Conservation (phyloP, 2,329 filamentous ascomycete species). For the Capronia coronata region DNA sequence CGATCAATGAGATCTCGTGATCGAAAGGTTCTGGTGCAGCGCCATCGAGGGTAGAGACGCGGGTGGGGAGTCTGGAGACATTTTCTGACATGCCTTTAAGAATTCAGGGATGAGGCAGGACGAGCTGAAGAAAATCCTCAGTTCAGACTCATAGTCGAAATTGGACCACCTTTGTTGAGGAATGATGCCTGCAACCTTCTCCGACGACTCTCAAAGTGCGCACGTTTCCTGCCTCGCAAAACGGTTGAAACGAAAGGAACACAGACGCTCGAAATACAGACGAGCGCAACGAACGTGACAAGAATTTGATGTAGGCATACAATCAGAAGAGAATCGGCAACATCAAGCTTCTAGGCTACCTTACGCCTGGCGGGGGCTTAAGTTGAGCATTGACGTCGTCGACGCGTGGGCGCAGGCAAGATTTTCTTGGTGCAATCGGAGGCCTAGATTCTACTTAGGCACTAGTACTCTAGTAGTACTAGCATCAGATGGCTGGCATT, state of each 20-base stretch:
- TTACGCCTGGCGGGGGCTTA: not conserved
- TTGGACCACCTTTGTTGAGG: not conserved
- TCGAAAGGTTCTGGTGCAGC: conserved; percentile 23
- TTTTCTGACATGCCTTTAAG: conserved; percentile 22
- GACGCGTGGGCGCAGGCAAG: not conserved
- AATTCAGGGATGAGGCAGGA: not conserved
- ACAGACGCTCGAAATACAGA: not conserved
- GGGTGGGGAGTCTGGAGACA: conserved; percentile 17
- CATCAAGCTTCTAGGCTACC: not conserved
- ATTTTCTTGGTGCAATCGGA: too few species aligned
- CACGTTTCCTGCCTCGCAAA: not conserved
- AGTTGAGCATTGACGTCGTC: conserved; percentile 10
- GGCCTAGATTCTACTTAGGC: too few species aligned
- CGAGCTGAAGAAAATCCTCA: not conserved
- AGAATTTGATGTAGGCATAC: too few species aligned
- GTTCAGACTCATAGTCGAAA: conserved; percentile 1
- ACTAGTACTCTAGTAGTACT: not conserved
- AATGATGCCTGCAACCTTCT: not conserved
- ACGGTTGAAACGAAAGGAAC: not conserved
- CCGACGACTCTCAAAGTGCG: not conserved
- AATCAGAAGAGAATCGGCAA: not conserved
- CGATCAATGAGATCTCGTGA: conserved; percentile 33
- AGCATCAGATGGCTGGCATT: not conserved
- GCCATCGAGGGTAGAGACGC: conserved; percentile 22
- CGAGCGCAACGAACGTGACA: too few species aligned